A percentile compares a stretch with the other conserved stretches of the same genome.
These are phyloP conservation scores for Verticillium albo-atrum DNA, from an alignment of 2,329 filamentous ascomycete genomes.

Conservation along the genomic window DNA sequence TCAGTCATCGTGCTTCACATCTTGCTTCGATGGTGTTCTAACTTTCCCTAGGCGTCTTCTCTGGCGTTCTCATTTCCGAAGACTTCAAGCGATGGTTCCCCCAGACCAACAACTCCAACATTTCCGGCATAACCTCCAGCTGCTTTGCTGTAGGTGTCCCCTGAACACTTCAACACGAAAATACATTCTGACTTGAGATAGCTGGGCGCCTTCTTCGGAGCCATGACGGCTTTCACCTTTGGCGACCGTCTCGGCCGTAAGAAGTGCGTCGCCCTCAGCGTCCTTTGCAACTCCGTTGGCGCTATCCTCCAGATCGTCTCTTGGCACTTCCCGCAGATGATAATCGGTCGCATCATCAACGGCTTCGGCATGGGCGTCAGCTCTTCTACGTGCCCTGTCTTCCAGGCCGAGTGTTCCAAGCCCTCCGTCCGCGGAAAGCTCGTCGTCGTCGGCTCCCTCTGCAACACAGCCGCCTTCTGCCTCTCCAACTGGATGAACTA, in stretches of 20 bases:
- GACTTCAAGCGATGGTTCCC: conserved; percentile 34
- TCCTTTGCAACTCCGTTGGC: conserved; percentile 24
- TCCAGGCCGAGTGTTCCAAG: conserved; percentile 24
- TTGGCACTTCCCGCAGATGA: conserved; percentile 32
- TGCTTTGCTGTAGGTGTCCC: conserved; percentile 33
- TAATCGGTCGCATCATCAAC: conserved; percentile 34
- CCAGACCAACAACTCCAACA: conserved; percentile 28
- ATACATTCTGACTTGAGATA: conserved; percentile 3
- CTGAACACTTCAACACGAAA: background rate
- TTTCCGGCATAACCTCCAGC: conserved; percentile 38
- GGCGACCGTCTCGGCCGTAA: conserved; percentile 27
- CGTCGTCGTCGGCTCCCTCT: conserved; percentile 36
- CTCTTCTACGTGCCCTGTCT: conserved; percentile 29
- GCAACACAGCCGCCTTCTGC: conserved; percentile 36
- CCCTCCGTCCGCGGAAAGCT: conserved; percentile 35
- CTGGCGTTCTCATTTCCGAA: conserved; percentile 33
- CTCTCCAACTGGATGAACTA: conserved; percentile 45
- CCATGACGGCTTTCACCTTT: conserved; percentile 20
- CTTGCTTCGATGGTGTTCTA: background rate
- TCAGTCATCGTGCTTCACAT: background rate
- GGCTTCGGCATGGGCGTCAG: conserved; percentile 31
- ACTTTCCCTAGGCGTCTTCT: conserved; percentile 25
- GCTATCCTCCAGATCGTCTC: conserved; percentile 26
- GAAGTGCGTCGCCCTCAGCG: conserved; percentile 22
- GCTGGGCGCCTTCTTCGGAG: conserved; percentile 27